Base-by-base conservation (phyloP, 768 basidiomycete genomes). In the Calocybe indica region DNA sequence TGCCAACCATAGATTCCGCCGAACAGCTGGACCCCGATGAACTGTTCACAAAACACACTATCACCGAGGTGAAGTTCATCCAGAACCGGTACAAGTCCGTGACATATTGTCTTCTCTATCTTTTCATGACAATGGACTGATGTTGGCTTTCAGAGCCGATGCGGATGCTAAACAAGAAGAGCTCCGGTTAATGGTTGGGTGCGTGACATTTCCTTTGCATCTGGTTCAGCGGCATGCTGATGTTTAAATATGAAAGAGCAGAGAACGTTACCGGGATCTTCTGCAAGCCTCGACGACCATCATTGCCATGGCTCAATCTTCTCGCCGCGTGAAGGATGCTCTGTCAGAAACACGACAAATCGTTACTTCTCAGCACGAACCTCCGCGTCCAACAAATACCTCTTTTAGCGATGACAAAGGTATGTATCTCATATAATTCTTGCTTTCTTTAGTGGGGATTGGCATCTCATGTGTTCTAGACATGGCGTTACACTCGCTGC, bases 181-280 rank as follows among this genome's bases (percentile, higher is more conserved):
- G 58, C 75, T 92, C 38, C 77, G 90, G 57, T 72, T 88, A 39
- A 92, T 92, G 90, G 90, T 92, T 67, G 90, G 90, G 90, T 92
- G 70, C 78, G 90, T 83, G 40, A 53, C 38, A 5, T 49, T 32
- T 41, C 37, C 45, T 12, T 22, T 10, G 32, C 31, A 30, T 31
- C 33, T 36, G 7, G 15, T 48, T 34, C 46, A 47, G 42, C 45
- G 31, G 47, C 51, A 49, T 48, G 41, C 55, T 54, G 49, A 57
- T 50, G 70, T 56, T 62, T 58, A 67, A 67, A 57, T 61, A 61
- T 69, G 79, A 78, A 82, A 80, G 78, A 59, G 63, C 64, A 92
- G 90, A 67, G 90, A 92, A 81, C 83, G 89, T 55, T 92, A 92
- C 65, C 83, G 90, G 39, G 90, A 92, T 63, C 72, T 92, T 30